Evolutionary conservation across 2,329 filamentous ascomycete genomes (phyloP), one percentile per base, ranked within the genome.

Genomic region (Alternaria viburni): DNA sequence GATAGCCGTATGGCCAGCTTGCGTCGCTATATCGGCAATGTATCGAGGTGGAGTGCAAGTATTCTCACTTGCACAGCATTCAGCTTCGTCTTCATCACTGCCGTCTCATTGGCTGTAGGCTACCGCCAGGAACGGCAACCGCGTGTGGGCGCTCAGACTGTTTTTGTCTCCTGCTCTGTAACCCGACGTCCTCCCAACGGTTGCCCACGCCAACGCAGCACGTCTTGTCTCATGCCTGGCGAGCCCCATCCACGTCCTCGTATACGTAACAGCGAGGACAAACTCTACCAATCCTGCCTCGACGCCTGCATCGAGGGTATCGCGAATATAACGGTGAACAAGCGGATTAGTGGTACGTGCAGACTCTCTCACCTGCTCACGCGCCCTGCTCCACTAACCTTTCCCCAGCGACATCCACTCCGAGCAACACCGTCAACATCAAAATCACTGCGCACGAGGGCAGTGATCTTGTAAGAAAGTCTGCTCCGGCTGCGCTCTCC

Each of bases 291-390:
- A 15, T 57, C 59, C 10, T 56, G 51, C 23, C 66, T 74, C 3
- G 57, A 68, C 15, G 66, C 64, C 11, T 71, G 69, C 28, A 70
- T 74, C 3, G 44, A 69, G 26, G 67, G 67, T 10, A 63, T 75
- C 11, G 51, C 63, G 25, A 59, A 65, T 8, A 57, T 74, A 44
- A 51, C 59, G 5, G 58, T 74, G 17, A 56, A 62, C 13, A 46
- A 57, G 28, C 45, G 41, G n/a, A 36, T 12, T 7, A 21, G 19
- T 44, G 41, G 65, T 70, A 54, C 3, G 58, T 66, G 15, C 44
- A 50, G 13, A n/a, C 4, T 41, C 23, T 52, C 25, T 57, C 44
- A 47, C 60, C 49, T 55, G 19, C n/a, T 32, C 6, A 28, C 10
- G 44, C 45, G 41, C 43, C 54, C 59, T 41, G 52, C 28, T 50